These are phyloP conservation scores for Penstemon eatonii DNA, from an alignment of 257 asterid genomes.

Conservation along the genomic window DNA sequence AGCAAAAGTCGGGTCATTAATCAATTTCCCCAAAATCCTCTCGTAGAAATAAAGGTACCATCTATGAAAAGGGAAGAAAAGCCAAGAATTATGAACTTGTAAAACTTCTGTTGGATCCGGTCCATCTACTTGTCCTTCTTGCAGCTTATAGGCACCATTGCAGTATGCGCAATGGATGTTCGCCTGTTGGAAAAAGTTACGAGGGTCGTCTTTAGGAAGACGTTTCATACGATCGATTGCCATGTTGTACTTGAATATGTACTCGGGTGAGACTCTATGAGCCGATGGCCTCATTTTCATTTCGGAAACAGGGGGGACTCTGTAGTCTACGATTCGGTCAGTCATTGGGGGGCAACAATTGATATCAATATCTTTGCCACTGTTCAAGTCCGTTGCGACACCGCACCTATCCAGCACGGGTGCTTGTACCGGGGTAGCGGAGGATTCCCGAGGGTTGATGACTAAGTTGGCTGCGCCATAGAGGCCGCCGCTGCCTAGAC, in stretches of 20 bases:
- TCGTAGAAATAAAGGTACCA: slow-evolving; percentile 48
- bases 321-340: slow-evolving; percentile 16
- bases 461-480: slow-evolving; percentile 25
- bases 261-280: slow-evolving; percentile 10
- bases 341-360: slow-evolving; percentile 39
- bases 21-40: slow-evolving; percentile 37
- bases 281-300: slow-evolving; percentile 16
- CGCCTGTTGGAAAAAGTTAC: slow-evolving; percentile 36
- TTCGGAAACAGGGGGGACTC: slow-evolving; percentile 28
- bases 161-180: slow-evolving; percentile 43
- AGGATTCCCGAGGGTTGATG: slow-evolving; percentile 16
- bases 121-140: too few relatives aligned
- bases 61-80: slow-evolving; percentile 47
- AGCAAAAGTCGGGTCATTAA: slow-evolving; percentile 25
- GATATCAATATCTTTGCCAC: slow-evolving; percentile 1
- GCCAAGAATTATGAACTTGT: slow-evolving; percentile 40
- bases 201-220: slow-evolving; percentile 34
- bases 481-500: slow-evolving; percentile 24
- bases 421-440: slow-evolving; percentile 22
- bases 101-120: neutral
- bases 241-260: slow-evolving; percentile 7
- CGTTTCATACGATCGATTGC: slow-evolving; percentile 37
- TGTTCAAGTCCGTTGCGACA: slow-evolving; percentile 27
- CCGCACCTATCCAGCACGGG: slow-evolving; percentile 27
- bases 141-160: slow-evolving; percentile 37